Base-by-base conservation (phyloP, 2,329 filamentous ascomycete species). In the Fusarium sp. region DNA sequence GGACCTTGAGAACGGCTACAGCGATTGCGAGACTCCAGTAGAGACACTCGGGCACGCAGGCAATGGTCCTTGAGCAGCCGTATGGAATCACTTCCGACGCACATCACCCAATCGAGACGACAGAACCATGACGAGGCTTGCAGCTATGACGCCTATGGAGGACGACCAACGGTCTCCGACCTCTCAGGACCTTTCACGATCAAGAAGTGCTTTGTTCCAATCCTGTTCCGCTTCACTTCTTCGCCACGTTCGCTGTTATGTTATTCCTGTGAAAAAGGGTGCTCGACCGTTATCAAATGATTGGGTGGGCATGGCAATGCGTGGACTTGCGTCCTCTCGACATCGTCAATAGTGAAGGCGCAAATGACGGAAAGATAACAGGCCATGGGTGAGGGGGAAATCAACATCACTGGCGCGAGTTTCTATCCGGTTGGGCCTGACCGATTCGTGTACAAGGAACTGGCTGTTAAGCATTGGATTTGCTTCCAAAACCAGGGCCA, bases 151-250 rank as follows among this genome's bases (percentile, higher is more conserved):
- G 31, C 19, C 28, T 47, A 24, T 34, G 34, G 3, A 47, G 44
- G 44, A 47, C n/a, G 32, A 47, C 44, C 44, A 47, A 47, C 32
- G 38, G 32, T 28, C 42, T 45, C 24, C 11, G 41, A 43, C 19
- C 8, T 25, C 34, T 38, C 24, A 26, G 22, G 32, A 45, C 42
- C 42, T 11, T 34, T 28, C 28, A 45, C 29, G 42, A 45, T 7
- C 42, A 45, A 45, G 42, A 45, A 45, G 32, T 38, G 32, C 32
- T 39, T 47, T 47, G n/a, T 11, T 47, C 36, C 32, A n/a, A 47
- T 47, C 22, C 44, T 32, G 44, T 36, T 47, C 32, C 13, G 44
- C 29, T 31, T 31, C 29, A 31, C 29, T 31, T 31, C n/a, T 31
- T 31, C 11, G 11, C 29, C 11, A 31, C 8, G 29, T 10, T 31